Conservation (phyloP, 306 rosid genomes). For the Gillenia trifoliata region DNA sequence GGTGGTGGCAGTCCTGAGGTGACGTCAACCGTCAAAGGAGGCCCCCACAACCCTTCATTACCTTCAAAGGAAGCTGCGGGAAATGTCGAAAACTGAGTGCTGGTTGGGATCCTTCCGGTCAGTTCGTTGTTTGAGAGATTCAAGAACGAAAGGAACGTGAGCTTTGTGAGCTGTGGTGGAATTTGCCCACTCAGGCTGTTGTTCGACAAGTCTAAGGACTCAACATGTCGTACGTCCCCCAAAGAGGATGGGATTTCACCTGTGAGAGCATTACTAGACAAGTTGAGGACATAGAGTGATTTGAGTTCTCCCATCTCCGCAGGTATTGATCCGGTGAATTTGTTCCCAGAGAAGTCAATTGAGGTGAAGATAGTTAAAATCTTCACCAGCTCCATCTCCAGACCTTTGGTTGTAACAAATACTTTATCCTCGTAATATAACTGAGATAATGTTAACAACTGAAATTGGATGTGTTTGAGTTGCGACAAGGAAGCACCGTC, state of each 20-base stretch:
- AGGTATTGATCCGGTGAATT: conserved; percentile 21
- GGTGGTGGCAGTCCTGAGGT: neutral
- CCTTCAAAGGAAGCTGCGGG: neutral
- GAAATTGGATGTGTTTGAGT: conserved; percentile 12
- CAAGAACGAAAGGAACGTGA: conserved; percentile 22
- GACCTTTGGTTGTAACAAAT: conserved; percentile 25
- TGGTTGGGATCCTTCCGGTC: neutral
- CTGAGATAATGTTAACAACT: neutral
- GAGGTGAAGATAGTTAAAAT: conserved; percentile 26
- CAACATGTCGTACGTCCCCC: conserved; percentile 11
- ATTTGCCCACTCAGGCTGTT: conserved; percentile 19
- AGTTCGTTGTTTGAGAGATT: conserved; percentile 26
- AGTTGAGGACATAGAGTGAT: conserved; percentile 24
- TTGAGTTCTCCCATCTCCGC: conserved; percentile 10
- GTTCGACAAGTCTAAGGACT: conserved; percentile 32
- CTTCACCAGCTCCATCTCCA: conserved; percentile 15
- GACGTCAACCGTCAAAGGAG: neutral
- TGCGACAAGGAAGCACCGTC: neutral
- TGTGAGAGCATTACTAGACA: conserved; percentile 29
- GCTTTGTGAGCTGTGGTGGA: neutral
- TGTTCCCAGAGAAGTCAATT: conserved; percentile 29
- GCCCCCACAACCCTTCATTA: conserved; percentile 27
- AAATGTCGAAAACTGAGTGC: conserved; percentile 25
- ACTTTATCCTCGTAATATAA: conserved; percentile 23
- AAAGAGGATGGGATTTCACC: conserved; percentile 24